Conservation (phyloP, 805 yeast species). For the Grigorovia transvaalensis region DNA sequence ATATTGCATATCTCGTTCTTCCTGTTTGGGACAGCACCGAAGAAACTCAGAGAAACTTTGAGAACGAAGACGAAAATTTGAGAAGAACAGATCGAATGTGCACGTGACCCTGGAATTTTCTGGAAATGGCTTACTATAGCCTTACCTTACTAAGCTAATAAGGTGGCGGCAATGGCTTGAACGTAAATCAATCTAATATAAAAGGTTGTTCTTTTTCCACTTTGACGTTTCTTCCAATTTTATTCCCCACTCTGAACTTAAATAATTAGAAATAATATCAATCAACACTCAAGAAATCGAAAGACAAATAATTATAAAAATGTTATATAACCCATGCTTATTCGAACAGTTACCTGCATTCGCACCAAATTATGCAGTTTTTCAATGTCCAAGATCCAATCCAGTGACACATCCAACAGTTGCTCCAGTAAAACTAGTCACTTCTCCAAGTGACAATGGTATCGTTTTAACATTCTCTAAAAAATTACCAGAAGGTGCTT, state of each 20-base stretch:
- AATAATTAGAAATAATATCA: background rate
- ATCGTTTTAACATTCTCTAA: slow-evolving; percentile 12
- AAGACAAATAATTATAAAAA: slow-evolving; percentile 2
- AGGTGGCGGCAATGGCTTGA: background rate
- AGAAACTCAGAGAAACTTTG: background rate
- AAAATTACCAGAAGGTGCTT: slow-evolving; percentile 11
- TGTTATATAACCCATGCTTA: slow-evolving; percentile 21
- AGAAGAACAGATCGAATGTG: background rate
- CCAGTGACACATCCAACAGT: background rate
- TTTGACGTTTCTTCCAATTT: no score
- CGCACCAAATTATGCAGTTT: background rate
- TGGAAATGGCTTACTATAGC: background rate
- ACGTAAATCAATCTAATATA: background rate
- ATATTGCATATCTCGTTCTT: background rate
- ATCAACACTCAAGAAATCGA: background rate
- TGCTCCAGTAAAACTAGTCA: background rate
- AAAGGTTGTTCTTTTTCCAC: background rate
- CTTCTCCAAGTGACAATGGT: slow-evolving; percentile 3
- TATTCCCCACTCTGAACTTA: no score
- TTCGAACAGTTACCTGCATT: slow-evolving; percentile 17
- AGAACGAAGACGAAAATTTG: background rate
- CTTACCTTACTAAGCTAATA: background rate
- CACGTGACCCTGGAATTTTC: background rate
- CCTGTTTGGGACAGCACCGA: background rate
- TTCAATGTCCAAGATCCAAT: background rate